A percentile compares a stretch with the other conserved stretches of the same genome.
Evolutionary conservation across 1,284 basidiomycete species (phyloP).

Genomic region (Xerocomus minutiporus): DNA sequence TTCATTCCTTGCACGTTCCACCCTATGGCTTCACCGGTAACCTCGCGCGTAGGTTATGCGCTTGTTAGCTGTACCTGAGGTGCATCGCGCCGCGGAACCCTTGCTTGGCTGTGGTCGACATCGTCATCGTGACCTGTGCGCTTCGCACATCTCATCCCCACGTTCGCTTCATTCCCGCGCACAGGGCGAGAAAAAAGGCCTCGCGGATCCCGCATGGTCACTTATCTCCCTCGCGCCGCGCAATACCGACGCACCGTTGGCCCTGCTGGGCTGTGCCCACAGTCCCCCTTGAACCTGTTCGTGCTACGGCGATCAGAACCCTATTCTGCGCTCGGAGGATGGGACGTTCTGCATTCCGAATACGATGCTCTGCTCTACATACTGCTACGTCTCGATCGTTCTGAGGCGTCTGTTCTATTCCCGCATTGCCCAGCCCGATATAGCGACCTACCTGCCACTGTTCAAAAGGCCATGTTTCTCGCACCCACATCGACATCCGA

Average conservation of each 20-base stretch:
- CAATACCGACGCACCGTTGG: slow-evolving; percentile 19
- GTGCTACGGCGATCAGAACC: background rate
- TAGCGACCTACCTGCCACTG: background rate
- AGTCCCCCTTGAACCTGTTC: slow-evolving; percentile 17
- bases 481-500: slow-evolving; percentile 21
- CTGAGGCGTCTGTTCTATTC: background rate
- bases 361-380: background rate
- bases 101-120: slow-evolving; percentile 6
- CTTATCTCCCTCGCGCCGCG: slow-evolving; percentile 15
- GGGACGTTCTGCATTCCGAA: background rate
- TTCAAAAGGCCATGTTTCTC: slow-evolving; percentile 9
- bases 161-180: slow-evolving; percentile 32
- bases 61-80: slow-evolving; percentile 22
- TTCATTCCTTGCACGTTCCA: slow-evolving; percentile 1
- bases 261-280: slow-evolving; percentile 16
- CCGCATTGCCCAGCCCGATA: background rate
- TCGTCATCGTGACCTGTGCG: slow-evolving; percentile 27
- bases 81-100: slow-evolving; percentile 13
- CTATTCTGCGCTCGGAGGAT: slow-evolving; percentile 1
- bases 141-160: slow-evolving; percentile 7
- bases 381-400: background rate
- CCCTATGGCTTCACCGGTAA: slow-evolving; percentile 1
- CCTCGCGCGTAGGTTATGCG: slow-evolving; percentile 9
- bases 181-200: slow-evolving; percentile 16
- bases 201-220: slow-evolving; percentile 30